Evolutionary conservation across 345 rosid genomes (phyloP).

Genomic region (Citrus cavaleriei): DNA sequence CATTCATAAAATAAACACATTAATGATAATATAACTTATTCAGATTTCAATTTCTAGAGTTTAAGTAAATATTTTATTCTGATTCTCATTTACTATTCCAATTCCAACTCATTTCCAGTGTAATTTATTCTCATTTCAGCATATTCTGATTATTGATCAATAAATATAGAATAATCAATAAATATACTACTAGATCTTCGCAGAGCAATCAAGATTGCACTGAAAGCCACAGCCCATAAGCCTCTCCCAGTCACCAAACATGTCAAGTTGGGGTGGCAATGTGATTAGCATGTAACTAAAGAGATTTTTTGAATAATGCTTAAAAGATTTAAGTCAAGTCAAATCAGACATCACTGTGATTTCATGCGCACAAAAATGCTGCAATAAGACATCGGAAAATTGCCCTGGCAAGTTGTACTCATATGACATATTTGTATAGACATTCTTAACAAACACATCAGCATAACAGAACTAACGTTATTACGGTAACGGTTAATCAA

Average conservation of each 20-base stretch:
- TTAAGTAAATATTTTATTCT: no score
- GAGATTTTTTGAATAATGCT: neutral
- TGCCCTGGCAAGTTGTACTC: constrained; percentile 2
- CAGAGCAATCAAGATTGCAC: neutral
- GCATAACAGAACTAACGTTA: neutral
- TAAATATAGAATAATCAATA: no score
- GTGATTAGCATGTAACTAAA: neutral
- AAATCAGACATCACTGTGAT: neutral
- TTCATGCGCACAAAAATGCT: neutral
- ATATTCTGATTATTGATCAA: no score
- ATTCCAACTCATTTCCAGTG: fast-evolving
- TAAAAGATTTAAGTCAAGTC: neutral
- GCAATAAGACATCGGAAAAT: neutral
- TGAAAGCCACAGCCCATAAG: neutral
- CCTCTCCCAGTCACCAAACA: neutral
- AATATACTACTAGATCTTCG: neutral
- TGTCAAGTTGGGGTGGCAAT: neutral
- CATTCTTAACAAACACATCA: neutral
- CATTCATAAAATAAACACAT: no score
- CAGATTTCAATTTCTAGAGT: fast-evolving
- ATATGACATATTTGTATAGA: neutral
- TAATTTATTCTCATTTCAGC: no score
- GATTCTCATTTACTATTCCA: fast-evolving
- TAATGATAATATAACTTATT: no score
- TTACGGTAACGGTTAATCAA: neutral